Evolutionary conservation across 169 alveolate genomes (phyloP), one percentile per base, ranked within the genome.

Genomic region (Plasmodium falciparum): DNA sequence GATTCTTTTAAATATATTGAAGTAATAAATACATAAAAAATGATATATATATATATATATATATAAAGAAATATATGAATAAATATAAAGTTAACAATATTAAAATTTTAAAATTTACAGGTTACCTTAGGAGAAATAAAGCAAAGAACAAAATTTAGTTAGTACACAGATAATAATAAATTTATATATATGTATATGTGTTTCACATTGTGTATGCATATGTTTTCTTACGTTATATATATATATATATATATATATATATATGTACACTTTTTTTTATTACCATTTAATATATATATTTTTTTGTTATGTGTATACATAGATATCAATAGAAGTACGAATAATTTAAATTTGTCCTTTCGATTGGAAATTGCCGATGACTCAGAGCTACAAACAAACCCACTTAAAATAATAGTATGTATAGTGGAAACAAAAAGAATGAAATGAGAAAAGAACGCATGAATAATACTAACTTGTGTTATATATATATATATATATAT

Each of bases 281-380:
- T 39, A 39, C 9, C 47, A 39, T 39, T 39, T 33, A 33, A 62
- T 62, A 62, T 62, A 62, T 17, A 24, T 24, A 24, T 24, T 11
- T 22, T 22, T 62, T 33, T 12, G 13, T 67, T 45, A 22, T 67
- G 3, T 24, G n/a, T 8, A n/a, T 33, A 47, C 9, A n/a, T 62
- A 83, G 91, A 69, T 39, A 83, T 83, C 43, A 83, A 70, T 50
- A 69, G 83, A 56, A 71, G 39, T 3, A 58, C 74, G 20, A 72
- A 54, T 69, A 85, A 83, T 50, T 65, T 83, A 56, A 78, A 88
- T 47, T 54, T 67, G 17, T 70, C 93, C 29, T 88, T 88, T 62
- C 75, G 93, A n/a, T 52, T 88, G 22, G 93, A 88, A 73, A 78
- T 88, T 9, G 89, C 93, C 8, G 93, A 88, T 54, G 93, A 88